Conservation (phyloP, 306 rosid species). For the Cucumis hystrix region DNA sequence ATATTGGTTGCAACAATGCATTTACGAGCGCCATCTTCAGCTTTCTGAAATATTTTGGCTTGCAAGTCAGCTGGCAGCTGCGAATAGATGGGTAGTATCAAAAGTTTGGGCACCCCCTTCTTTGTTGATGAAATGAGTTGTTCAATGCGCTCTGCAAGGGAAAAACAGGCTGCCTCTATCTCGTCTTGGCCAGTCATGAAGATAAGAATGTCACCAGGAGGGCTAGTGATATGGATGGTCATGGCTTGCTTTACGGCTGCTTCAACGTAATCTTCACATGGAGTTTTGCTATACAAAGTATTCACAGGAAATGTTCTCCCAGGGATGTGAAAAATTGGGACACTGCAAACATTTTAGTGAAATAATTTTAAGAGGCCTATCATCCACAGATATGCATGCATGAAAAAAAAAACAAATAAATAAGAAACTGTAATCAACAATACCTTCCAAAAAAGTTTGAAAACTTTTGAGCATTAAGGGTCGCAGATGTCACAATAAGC, state of each 20-base stretch:
- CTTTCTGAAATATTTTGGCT: constrained; percentile 88
- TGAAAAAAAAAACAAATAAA: too few relatives aligned
- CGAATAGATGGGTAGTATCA: constrained; percentile 93
- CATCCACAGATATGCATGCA: neutral
- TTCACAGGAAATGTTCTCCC: constrained; percentile 98
- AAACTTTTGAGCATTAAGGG: constrained; percentile 85
- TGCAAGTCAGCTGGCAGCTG: constrained; percentile 99
- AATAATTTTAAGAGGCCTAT: neutral
- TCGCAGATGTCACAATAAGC: constrained; percentile 93
- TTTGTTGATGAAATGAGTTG: constrained; percentile 61
- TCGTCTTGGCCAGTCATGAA: constrained; percentile 99
- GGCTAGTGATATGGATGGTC: constrained; percentile 95
- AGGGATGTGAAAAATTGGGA: constrained; percentile 78
- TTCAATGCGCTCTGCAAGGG: constrained; percentile 89
- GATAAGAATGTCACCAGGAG: constrained; percentile 92
- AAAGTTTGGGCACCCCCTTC: constrained; percentile 71
- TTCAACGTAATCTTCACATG: constrained; percentile 94
- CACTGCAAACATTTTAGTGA: constrained; percentile 43
- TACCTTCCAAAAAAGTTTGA: constrained; percentile 97
- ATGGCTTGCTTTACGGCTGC: constrained; percentile 97
- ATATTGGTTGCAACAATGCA: constrained; percentile 96
- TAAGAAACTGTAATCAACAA: neutral
- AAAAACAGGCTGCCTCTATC: constrained; percentile 95
- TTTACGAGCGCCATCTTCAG: constrained; percentile 95
- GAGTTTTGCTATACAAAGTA: constrained; percentile 74